phyloP scores from a whole-genome alignment of 352 stramenopile genomes.

The Globisporangium camurandrum region DNA sequence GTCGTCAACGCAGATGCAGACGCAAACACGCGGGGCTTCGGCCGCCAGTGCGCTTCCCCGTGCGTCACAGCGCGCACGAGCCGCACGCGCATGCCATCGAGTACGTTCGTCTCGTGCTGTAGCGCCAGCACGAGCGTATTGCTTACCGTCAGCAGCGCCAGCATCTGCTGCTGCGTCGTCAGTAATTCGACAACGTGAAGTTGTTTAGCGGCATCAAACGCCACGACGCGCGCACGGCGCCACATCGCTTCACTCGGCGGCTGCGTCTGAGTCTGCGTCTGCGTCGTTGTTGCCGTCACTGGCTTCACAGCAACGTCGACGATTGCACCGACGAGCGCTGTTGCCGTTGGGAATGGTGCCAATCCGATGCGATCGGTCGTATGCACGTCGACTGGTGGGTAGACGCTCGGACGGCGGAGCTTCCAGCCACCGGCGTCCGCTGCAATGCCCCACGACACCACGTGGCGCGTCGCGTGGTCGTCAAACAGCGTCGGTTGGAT shows the following conservation, averaged over 20 bases:
- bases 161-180: slow-evolving; percentile 47
- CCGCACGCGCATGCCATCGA: slow-evolving; percentile 52
- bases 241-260: too few species aligned
- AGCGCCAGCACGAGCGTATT: slow-evolving; percentile 74
- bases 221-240: slow-evolving; percentile 58
- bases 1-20: slow-evolving; percentile 1
- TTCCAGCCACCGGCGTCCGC: slow-evolving; percentile 35
- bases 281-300: slow-evolving; percentile 27
- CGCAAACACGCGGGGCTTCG: slow-evolving; percentile 59
- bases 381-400: slow-evolving; percentile 23
- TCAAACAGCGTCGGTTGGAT: slow-evolving; percentile 20
- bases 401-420: slow-evolving; percentile 33
- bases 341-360: slow-evolving; percentile 42
- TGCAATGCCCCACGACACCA: slow-evolving; percentile 23
- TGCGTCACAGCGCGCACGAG: slow-evolving; percentile 52
- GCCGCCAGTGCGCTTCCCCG: slow-evolving; percentile 56
- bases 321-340: slow-evolving; percentile 48
- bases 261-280: too few species aligned
- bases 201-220: slow-evolving; percentile 54
- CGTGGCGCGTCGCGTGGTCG: slow-evolving; percentile 18
- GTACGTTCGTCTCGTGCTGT: slow-evolving; percentile 35
- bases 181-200: slow-evolving; percentile 70
- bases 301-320: slow-evolving; percentile 47
- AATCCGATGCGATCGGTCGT: slow-evolving; percentile 27
- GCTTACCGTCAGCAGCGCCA: slow-evolving; percentile 33